A percentile compares a stretch with the other conserved stretches of the same genome.
phyloP scores from a whole-genome alignment of 2,329 filamentous ascomycete genomes.

The Pseudocercospora pini-densiflorae region DNA sequence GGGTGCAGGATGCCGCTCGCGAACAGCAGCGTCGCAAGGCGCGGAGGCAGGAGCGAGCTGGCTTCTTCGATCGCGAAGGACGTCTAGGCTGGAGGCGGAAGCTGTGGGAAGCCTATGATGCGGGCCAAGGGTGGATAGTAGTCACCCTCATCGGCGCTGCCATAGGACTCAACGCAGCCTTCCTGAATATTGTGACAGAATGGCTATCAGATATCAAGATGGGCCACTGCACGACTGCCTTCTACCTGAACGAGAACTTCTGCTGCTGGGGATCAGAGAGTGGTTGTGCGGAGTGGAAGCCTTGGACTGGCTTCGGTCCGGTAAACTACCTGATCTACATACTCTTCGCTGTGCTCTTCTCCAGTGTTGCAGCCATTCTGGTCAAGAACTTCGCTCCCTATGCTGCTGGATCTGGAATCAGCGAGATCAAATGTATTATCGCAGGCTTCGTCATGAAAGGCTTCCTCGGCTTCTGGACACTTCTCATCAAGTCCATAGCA shows the following conservation, averaged over 20 bases:
- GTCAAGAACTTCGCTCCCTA: constrained; percentile 95
- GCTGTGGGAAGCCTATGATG: constrained; percentile 86
- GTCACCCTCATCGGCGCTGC: constrained; percentile 90
- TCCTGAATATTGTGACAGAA: constrained; percentile 94
- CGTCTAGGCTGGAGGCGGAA: constrained; percentile 80
- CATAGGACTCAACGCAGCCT: constrained; percentile 90
- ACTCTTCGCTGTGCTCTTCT: constrained; percentile 75
- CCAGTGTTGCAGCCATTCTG: constrained; percentile 78
- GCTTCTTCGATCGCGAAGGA: constrained; percentile 70
- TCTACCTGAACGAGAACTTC: constrained; percentile 96
- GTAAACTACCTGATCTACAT: constrained; percentile 90
- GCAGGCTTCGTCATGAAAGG: constrained; percentile 99
- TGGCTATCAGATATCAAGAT: constrained; percentile 96
- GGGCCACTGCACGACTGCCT: constrained; percentile 93
- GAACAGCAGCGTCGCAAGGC: constrained; percentile 83
- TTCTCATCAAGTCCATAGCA: constrained; percentile 91
- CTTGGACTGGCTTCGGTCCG: constrained; percentile 78
- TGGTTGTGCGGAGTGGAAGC: constrained; percentile 86
- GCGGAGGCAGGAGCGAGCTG: constrained; percentile 71
- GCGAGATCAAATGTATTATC: constrained; percentile 99
- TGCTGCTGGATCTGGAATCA: constrained; percentile 94
- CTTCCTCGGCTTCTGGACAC: constrained; percentile 87
- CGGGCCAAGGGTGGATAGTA: constrained; percentile 97
- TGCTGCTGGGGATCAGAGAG: constrained; percentile 97
- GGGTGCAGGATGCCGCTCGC: constrained; percentile 95